phyloP scores from a whole-genome alignment of 345 rosid genomes.

The Angophora floribunda region DNA sequence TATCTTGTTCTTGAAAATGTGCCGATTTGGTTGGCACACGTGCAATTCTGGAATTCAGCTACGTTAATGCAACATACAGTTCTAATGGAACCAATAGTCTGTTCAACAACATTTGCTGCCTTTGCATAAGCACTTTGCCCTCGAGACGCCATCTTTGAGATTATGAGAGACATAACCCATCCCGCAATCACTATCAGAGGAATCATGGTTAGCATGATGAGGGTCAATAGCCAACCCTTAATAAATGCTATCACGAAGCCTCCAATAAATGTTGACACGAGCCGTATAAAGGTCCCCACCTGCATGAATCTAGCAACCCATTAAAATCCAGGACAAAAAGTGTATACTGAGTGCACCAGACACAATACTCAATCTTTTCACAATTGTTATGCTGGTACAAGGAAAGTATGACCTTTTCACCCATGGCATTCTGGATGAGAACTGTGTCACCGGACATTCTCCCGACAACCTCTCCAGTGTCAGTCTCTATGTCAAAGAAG shows the following conservation, averaged over 20 bases:
- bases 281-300: slow-evolving; percentile 83
- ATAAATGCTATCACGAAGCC: slow-evolving; percentile 68
- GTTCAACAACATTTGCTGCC: slow-evolving; percentile 65
- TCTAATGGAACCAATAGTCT: slow-evolving; percentile 72
- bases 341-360: background rate
- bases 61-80: slow-evolving; percentile 28
- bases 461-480: slow-evolving; percentile 77
- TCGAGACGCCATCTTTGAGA: slow-evolving; percentile 48
- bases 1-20: background rate
- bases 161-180: slow-evolving; percentile 32
- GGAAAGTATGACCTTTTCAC: slow-evolving; percentile 58
- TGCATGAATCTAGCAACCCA: background rate
- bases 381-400: background rate
- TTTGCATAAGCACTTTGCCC: slow-evolving; percentile 63
- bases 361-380: background rate
- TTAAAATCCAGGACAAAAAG: background rate
- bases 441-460: slow-evolving; percentile 97
- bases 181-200: slow-evolving; percentile 66
- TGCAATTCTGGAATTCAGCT: background rate
- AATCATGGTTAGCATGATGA: slow-evolving; percentile 55
- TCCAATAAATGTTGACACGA: slow-evolving; percentile 62
- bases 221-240: slow-evolving; percentile 80
- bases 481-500: slow-evolving; percentile 72
- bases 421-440: slow-evolving; percentile 94
- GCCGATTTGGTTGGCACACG: background rate